Evolutionary conservation across 768 basidiomycete species (phyloP), one percentile per base, ranked within the genome.

Genomic region (Tulasnella sp.): DNA sequence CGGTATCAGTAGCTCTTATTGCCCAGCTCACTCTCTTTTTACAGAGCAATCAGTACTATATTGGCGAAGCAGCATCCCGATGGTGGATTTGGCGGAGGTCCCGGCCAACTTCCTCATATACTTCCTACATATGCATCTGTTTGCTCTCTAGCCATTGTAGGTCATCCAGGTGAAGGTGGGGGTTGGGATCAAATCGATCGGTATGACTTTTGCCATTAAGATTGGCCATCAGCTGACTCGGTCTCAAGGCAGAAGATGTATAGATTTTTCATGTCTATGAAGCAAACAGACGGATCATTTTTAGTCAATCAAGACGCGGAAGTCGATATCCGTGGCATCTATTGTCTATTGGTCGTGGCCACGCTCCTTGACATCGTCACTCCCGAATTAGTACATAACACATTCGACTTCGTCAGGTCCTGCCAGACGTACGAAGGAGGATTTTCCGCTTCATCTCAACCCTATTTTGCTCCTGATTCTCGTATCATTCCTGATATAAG

Each of bases 351-450:
- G 10, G 79, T 80, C 2, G 76, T 80, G 2, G 89, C 92, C 0
- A 76, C 79, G 2, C 69, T 99, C 20, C 73, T 96, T 37, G 77
- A 95, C 58, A 66, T 99, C 15, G 66, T 96, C 40, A 96, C 93
- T 0, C 89, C 91, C 0, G 89, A 86, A 52, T 79, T 99, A 34
- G 72, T 91, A 3, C 66, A 70, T 24, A 80, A 81, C 4, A 83
- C 82, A 0, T 74, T 84, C 1, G 75, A 70, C 5, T 98, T 91
- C 68, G 70, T 99, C 20, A 34, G 8, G 37, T 64, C 82, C 3
- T 95, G 89, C 62, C 95, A 98, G 64, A 98, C 92, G 0, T 98
- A 93, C 67, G 95, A 99, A 65, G 95, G 95, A 29, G 93, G 95
- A 0, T 92, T 99, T 61, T 74, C 87, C 1, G 81, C 79, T 1